Base-by-base conservation (phyloP, 2,329 filamentous ascomycete genomes). In the Colletotrichum plurivorum region DNA sequence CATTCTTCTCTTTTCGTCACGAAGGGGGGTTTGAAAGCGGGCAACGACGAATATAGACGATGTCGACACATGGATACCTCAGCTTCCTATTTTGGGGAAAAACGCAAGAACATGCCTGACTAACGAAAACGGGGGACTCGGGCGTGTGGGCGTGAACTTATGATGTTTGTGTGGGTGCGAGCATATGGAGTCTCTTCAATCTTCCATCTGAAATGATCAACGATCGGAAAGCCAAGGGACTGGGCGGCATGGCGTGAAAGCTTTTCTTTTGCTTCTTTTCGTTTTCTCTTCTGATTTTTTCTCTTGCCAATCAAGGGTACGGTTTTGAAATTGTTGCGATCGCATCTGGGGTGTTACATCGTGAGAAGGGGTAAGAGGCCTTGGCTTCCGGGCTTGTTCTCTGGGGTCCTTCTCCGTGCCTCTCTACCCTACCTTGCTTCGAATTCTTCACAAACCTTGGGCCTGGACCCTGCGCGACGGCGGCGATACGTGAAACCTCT, bases 181-280 rank as follows among this genome's bases (percentile, higher is more conserved):
- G 18, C 27, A 48, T 31, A 51, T 49, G 10, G 31, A 49, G 18
- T 31, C n/a, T 45, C 13, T 25, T 43, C 56, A 8, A 57, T 49
- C 45, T 55, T 48, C 31, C 55, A 61, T 67, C 49, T 66, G 62
- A 52, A 56, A 69, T 61, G 62, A 69, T 67, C 55, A 13, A 55
- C 39, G 67, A 69, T 52, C 55, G 22, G 51, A 66, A 25, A 45
- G 51, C 62, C 56, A 61, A 67, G 62, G 63, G 51, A 20, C 63
- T 60, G 62, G 67, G 55, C 41, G 51, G 67, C 67, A 69, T 61
- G 62, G 56, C 43, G 25, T 61, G 67, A 67, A 67, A 57, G 56
- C 51, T 61, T 67, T 56, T 56, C 8, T 65, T 54, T 20, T 57
- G 22, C 53, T 54, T 36, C 39, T 53, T 31, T 45, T 31, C 43